Evolutionary conservation across 2,329 filamentous ascomycete genomes (phyloP).

Genomic region (Magnaporthales sp.): DNA sequence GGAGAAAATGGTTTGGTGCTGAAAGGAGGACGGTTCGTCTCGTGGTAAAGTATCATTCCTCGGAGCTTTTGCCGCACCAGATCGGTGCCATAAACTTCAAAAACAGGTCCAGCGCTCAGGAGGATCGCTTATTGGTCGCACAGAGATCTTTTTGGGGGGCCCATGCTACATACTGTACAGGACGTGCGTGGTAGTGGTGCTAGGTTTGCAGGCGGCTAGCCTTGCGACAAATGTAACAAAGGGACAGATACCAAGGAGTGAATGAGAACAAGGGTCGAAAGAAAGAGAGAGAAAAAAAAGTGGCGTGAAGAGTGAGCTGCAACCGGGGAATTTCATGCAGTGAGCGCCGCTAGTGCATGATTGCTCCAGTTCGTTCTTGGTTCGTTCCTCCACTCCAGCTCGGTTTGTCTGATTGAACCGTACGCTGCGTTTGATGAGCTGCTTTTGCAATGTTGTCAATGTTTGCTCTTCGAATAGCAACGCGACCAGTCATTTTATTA

Average conservation of each 20-base stretch:
- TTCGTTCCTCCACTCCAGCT: neutral
- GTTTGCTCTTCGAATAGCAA: neutral
- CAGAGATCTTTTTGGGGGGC: neutral
- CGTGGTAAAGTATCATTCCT: neutral
- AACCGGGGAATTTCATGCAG: neutral
- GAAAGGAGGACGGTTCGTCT: neutral
- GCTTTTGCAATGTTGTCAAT: neutral
- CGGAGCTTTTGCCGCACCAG: neutral
- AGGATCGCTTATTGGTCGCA: neutral
- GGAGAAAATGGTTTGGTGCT: neutral
- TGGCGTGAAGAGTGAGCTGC: neutral
- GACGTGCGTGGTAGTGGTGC: neutral
- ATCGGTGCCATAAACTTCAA: neutral
- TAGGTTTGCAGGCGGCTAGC: neutral
- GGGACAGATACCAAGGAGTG: neutral
- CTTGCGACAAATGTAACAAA: neutral
- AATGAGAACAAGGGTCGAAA: neutral
- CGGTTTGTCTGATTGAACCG: neutral
- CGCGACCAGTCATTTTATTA: neutral
- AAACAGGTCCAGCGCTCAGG: neutral
- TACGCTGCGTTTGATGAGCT: neutral
- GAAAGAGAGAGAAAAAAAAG: neutral
- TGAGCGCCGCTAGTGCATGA: neutral
- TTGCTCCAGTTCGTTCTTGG: neutral
- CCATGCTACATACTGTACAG: neutral